Evolutionary conservation across 2,329 filamentous ascomycete species (phyloP).

Genomic region (Fusarium bactridioides): DNA sequence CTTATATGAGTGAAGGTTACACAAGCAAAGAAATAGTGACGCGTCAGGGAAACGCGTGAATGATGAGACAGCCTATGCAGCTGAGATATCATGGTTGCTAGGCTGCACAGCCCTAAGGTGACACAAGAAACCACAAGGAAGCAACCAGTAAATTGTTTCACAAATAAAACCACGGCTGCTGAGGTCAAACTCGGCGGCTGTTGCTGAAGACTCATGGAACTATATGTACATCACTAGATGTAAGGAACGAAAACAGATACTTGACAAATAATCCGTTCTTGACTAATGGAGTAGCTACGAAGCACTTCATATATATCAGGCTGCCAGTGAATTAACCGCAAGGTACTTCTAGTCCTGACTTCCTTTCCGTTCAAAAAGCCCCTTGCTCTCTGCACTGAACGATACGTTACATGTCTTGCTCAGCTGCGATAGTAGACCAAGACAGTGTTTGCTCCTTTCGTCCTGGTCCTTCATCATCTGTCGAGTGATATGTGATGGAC

Average conservation of each 20-base stretch:
- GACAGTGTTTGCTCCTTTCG: too few relatives aligned
- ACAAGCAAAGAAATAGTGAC: neutral
- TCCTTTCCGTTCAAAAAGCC: neutral
- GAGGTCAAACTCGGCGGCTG: neutral
- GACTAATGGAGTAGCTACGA: neutral
- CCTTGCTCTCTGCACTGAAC: neutral
- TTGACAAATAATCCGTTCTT: too few relatives aligned
- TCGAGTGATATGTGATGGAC: neutral
- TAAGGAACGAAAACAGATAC: rapidly evolving
- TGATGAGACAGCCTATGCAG: neutral
- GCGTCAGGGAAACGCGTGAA: neutral
- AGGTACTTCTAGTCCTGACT: neutral
- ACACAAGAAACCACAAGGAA: neutral
- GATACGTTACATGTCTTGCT: neutral
- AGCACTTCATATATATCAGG: too few relatives aligned
- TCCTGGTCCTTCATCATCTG: rapidly evolving
- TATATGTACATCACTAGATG: rapidly evolving
- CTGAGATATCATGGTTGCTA: too few relatives aligned
- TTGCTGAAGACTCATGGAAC: neutral
- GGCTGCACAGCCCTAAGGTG: too few relatives aligned
- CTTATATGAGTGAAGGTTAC: neutral
- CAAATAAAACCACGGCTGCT: neutral
- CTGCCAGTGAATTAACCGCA: too few relatives aligned
- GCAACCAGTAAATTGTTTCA: neutral
- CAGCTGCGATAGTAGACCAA: neutral